phyloP scores from a whole-genome alignment of 257 asterid genomes.

The Solanum bulbocastanum region DNA sequence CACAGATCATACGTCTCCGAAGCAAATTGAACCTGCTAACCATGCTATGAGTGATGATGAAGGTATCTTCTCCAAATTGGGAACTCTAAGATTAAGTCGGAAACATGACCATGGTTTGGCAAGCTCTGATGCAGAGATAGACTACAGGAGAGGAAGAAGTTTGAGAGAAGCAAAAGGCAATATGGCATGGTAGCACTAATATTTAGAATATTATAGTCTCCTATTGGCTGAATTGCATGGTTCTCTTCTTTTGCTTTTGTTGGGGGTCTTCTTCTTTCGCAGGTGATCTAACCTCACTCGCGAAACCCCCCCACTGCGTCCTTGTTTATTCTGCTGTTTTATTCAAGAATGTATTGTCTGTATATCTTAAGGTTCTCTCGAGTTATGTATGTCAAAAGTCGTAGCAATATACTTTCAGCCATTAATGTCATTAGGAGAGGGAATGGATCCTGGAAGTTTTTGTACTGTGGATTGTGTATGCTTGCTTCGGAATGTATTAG shows the following conservation, averaged over 20 bases:
- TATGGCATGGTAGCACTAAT: conserved; percentile 23
- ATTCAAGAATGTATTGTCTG: conserved; percentile 3
- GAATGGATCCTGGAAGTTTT: not conserved
- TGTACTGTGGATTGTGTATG: not conserved
- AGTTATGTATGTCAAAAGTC: not conserved
- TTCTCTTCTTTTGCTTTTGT: conserved; percentile 9
- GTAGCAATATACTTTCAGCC: not conserved
- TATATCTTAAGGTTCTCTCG: not conserved
- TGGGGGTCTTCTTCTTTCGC: conserved; percentile 14
- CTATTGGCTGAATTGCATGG: conserved; percentile 17
- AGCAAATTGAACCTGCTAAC: conserved; percentile 25
- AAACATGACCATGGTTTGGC: conserved; percentile 59
- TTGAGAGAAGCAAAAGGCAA: conserved; percentile 56
- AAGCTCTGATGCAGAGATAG: conserved; percentile 87
- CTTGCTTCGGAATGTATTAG: not conserved
- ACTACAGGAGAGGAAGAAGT: conserved; percentile 82
- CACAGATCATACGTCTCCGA: conserved; percentile 43
- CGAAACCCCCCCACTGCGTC: not conserved
- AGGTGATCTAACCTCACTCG: conserved; percentile 20
- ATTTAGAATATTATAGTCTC: not conserved
- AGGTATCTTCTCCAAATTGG: conserved; percentile 44
- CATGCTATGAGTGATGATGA: conserved; percentile 53
- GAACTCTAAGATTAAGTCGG: conserved; percentile 42
- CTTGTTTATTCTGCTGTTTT: not conserved
- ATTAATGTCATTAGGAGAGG: not conserved